Percentiles rank a stretch among this genome's conserved stretches.
These are phyloP conservation scores for Kuraishia capsulata DNA, from an alignment of 805 yeast species.

Conservation along the genomic window DNA sequence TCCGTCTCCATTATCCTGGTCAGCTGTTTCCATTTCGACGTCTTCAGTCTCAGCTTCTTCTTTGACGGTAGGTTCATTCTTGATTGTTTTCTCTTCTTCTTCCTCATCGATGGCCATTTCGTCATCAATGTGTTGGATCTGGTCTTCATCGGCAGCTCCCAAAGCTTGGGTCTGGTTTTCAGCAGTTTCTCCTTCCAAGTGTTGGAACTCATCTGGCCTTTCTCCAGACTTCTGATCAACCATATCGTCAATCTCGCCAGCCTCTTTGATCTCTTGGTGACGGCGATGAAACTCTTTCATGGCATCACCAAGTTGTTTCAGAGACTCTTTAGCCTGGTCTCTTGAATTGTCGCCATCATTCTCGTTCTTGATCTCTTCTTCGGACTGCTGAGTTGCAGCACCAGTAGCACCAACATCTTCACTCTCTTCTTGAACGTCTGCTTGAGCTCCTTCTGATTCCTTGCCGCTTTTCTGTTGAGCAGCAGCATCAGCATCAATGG, in stretches of 20 bases:
- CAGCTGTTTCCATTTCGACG: slow-evolving; percentile 20
- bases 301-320: slow-evolving; percentile 87
- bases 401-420: slow-evolving; percentile 67
- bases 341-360: slow-evolving; percentile 45
- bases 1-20: slow-evolving; percentile 10
- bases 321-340: slow-evolving; percentile 62
- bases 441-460: slow-evolving; percentile 27
- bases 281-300: slow-evolving; percentile 87
- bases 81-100: slow-evolving; percentile 16
- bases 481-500: slow-evolving; percentile 22
- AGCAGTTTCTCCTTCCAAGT: slow-evolving; percentile 71
- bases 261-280: slow-evolving; percentile 76
- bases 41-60: slow-evolving; percentile 19
- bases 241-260: slow-evolving; percentile 37
- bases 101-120: slow-evolving; percentile 79
- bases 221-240: slow-evolving; percentile 49
- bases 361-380: slow-evolving; percentile 28
- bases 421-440: slow-evolving; percentile 29
- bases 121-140: slow-evolving; percentile 66
- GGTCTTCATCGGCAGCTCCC: slow-evolving; percentile 82
- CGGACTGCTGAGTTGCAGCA: slow-evolving; percentile 25
- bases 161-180: slow-evolving; percentile 82
- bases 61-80: slow-evolving; percentile 15
- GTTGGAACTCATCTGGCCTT: slow-evolving; percentile 81
- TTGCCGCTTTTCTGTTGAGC: slow-evolving; percentile 22